Percentiles rank a stretch among this genome's conserved stretches.
These are phyloP conservation scores for Cucumis hystrix DNA, from an alignment of 306 rosid genomes.

Conservation along the genomic window DNA sequence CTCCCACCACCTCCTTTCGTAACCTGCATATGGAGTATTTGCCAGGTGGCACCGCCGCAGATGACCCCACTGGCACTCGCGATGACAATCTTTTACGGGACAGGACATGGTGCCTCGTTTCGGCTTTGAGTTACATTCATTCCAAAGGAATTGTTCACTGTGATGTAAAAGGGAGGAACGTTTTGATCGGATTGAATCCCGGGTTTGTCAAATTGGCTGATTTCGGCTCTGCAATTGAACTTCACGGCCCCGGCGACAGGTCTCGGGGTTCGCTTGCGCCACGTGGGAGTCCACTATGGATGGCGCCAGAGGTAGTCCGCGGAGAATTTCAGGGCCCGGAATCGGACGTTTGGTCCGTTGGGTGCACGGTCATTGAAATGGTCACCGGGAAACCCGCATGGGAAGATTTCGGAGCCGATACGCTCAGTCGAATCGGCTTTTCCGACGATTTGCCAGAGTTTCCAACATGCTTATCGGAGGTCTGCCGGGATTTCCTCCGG, in stretches of 20 bases:
- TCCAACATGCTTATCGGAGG: constrained; percentile 39
- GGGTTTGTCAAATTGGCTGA: constrained; percentile 51
- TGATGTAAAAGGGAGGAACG: constrained; percentile 70
- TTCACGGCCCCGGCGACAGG: background rate
- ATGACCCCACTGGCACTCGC: constrained; percentile 18
- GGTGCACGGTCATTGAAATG: constrained; percentile 85
- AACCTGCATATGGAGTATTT: constrained; percentile 68
- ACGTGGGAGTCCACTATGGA: constrained; percentile 93
- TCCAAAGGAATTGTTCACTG: constrained; percentile 58
- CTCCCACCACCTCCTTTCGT: constrained; percentile 27
- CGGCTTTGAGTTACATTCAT: constrained; percentile 50
- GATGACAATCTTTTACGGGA: constrained; percentile 40
- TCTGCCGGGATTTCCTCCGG: constrained; percentile 45
- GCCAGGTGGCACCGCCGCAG: constrained; percentile 68
- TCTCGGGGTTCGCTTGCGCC: constrained; percentile 4
- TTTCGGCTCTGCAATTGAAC: constrained; percentile 55
- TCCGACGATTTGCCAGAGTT: constrained; percentile 40
- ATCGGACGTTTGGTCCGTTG: constrained; percentile 83
- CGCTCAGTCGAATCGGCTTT: constrained; percentile 51
- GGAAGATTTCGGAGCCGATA: constrained; percentile 47
- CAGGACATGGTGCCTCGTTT: constrained; percentile 47
- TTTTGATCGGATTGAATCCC: constrained; percentile 25
- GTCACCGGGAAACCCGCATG: constrained; percentile 64
- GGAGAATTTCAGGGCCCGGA: constrained; percentile 67
- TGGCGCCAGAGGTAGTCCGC: constrained; percentile 92